Base-by-base conservation (phyloP, 192 early-diverging fungal genomes). In the Rhizophlyctis rosea region DNA sequence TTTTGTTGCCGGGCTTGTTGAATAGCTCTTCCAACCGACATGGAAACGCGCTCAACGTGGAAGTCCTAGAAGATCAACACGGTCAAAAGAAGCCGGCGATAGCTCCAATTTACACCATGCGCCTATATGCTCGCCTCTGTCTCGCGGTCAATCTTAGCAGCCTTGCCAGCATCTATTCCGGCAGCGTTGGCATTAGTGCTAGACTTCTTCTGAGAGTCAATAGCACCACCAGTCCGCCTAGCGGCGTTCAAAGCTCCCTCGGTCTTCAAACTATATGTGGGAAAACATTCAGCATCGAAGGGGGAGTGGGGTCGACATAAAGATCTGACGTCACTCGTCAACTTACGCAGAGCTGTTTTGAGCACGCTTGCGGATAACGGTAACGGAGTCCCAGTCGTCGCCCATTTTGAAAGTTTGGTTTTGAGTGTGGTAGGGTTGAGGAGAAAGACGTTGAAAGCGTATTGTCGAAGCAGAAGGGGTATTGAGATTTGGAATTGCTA, bases 91-190 rank as follows among this genome's bases (percentile, higher is more conserved):
- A 62, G 51, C 5, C 5, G 11, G 24, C 27, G 9, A 57, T 34
- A 30, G 23, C 31, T 57, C 24, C 55, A 11, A 50, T 16, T 14
- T 0, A 34, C 50, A n/a, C n/a, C n/a, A n/a, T n/a, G n/a, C n/a
- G n/a, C n/a, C n/a, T n/a, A n/a, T n/a, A n/a, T n/a, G n/a, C 67
- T 54, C 39, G 91, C 87, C 70, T 96, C 93, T 58, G 90, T 87
- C 59, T 90, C 87, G 49, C 90, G 86, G 60, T 94, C 95, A 32
- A 95, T 67, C 69, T 94, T 91, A 31, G 92, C 93, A 63, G 91
- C 87, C 69, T 80, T 81, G 18, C 69, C 70, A 18, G 76, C 76
- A 61, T 81, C 77, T 50, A 76, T 68, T 18, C 51, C 60, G n/a
- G 60, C 64, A 34, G 58, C 39, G 32, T 74, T 70, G 27, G 50